Base-by-base conservation (phyloP, 139 green algal species). In the Mesotaenium endlicherianum region DNA sequence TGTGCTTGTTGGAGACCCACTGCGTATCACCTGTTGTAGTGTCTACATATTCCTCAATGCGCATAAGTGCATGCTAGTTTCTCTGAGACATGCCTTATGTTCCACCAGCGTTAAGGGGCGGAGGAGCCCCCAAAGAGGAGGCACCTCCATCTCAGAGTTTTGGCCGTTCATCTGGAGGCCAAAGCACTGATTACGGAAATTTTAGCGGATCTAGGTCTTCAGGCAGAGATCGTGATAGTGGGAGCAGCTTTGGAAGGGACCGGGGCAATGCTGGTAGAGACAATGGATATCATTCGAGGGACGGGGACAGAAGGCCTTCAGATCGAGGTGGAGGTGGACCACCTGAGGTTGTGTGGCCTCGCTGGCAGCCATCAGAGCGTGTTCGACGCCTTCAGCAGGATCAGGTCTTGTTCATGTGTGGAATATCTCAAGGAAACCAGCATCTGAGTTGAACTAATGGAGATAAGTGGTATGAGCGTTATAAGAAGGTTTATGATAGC, bases 361-460 rank as follows among this genome's bases (percentile, higher is more conserved):
- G 50, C 17, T 87, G 81, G 81, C 59, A 84, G 60, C 81, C 81
- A 17, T 87, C 81, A 5, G 74, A 87, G 26, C 72, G 81, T 26
- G 81, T 87, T 26, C 80, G 38, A 31, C 36, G 38, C 26, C 40
- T 86, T 8, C 70, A 71, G 26, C 6, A 69, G 53, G 72, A 86
- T 5, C 80, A 86, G 80, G 77, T 84, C 3, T 4, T 17, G 26
- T 34, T 45, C 39, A 16, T 50, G 68, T 26, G 68, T 76, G 68
- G 59, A 6, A 71, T 38, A 38, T 8, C 42, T 64, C 42, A 41
- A 78, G 70, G 30, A 41, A 34, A 59, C 11, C 41, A 78, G 43
- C n/a, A 44, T 78, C 30, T 38, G 20, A 8, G 20, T 3, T 6
- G 70, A 58, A 20, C 26, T 20, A 53, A 20, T 77, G 40, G 0